These are phyloP conservation scores for Ailanthus altissimus DNA, from an alignment of 345 rosid species.

Conservation along the genomic window DNA sequence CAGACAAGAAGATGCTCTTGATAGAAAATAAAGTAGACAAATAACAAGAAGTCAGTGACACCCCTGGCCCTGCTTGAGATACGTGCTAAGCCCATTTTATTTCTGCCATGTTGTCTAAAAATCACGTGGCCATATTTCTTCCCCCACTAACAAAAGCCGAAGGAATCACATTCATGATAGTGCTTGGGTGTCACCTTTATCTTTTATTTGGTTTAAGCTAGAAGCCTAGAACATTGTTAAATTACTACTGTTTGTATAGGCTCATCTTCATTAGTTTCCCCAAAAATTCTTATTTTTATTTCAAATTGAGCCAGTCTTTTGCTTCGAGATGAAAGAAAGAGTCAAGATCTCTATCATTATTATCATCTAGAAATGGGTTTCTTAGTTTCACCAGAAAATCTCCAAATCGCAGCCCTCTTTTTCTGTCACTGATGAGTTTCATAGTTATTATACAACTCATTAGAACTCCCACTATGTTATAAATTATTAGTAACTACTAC, in stretches of 20 bases:
- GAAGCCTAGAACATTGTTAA: no score
- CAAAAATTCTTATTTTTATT: neutral
- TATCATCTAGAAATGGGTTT: no score
- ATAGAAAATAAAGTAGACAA: neutral
- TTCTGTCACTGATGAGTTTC: neutral
- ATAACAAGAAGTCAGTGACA: no score
- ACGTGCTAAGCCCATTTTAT: no score
- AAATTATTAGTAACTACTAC: neutral
- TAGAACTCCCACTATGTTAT: neutral
- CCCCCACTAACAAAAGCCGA: neutral
- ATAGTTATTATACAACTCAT: neutral
- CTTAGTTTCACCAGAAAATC: neutral
- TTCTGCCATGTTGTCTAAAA: neutral
- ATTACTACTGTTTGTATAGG: no score
- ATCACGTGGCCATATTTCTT: slow-evolving; percentile 6
- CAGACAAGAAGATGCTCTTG: neutral
- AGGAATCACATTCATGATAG: neutral
- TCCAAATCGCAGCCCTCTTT: neutral
- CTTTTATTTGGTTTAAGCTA: neutral
- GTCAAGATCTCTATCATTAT: neutral
- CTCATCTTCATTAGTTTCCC: no score
- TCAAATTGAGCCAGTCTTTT: neutral
- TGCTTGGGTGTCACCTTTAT: neutral
- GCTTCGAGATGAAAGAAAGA: neutral
- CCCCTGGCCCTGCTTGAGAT: no score